Base-by-base conservation (phyloP, 495 filamentous ascomycete genomes). In the Rhizodiscina lignyota region DNA sequence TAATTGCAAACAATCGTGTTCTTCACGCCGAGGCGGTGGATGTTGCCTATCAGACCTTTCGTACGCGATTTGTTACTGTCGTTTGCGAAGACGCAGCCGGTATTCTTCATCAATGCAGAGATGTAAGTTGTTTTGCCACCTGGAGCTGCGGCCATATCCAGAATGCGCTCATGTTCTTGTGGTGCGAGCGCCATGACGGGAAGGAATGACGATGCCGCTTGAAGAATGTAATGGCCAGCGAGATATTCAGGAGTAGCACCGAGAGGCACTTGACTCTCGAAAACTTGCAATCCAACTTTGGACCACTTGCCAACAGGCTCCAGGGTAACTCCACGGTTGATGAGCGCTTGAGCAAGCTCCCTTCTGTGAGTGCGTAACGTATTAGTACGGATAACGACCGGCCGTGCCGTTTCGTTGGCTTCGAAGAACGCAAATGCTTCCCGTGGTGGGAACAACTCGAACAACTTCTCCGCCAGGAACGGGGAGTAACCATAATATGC, bases 401-500 rank as follows among this genome's bases (percentile, higher is more conserved):
- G 87, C 32, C 87, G 76, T 15, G 79, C 68, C 17, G 79, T 83
- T 59, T 97, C 89, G 69, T 97, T 97, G 30, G 86, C 86, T 56
- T 97, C 89, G 59, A 97, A 97, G 59, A 97, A 97, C 4, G 85
- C 85, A 40, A 97, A 93, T 0, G 89, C 91, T 59, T 97, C 91
- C 47, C 77, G 74, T 18, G 91, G 80, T 1, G 85, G 70, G 64
- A 97, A 97, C 4, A 97, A 74, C 46, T 81, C 78, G 58, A 81
- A 74, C 4, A 93, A 70, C 57, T 92, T 93, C 49, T 83, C 78
- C 1, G 82, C 84, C 12, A 93, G 66, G 56, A 72, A 89, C 10
- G 70, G 64, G 2, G 78, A 83, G 58, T 93, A 93, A 37, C 82
- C 83, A 48, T 92, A 94, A 63, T 94, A 92, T 17, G 76, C 76